These are phyloP conservation scores for Thymus quinquecostatus DNA, from an alignment of 257 asterid genomes.

Conservation along the genomic window DNA sequence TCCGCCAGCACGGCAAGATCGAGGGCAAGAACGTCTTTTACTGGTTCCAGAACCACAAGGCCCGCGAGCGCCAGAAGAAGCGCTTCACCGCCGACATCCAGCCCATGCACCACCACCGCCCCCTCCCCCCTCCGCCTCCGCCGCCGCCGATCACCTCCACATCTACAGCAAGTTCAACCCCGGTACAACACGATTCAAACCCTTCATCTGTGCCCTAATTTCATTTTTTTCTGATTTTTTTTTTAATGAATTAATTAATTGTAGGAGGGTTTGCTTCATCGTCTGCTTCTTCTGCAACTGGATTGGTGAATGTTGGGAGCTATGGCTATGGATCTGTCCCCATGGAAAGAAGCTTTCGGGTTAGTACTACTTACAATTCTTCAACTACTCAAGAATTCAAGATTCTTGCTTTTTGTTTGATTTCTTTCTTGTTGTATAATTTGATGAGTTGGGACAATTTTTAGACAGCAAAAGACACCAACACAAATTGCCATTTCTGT, in stretches of 20 bases:
- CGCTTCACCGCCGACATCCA: conserved; percentile 54
- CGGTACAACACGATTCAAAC: not conserved
- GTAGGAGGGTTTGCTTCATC: conserved; percentile 58
- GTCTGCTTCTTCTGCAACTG: conserved; percentile 45
- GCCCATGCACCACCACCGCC: conserved; percentile 27
- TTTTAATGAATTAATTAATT: not conserved
- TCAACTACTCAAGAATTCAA: not conserved
- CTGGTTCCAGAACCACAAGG: conserved; percentile 99
- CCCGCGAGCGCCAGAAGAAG: conserved; percentile 96
- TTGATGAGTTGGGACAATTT: conserved; percentile 9
- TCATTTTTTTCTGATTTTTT: no score
- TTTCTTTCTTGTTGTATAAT: not conserved
- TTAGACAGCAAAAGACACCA: conserved; percentile 22
- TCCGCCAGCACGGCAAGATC: conserved; percentile 93
- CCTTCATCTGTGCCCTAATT: no score
- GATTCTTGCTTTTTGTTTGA: not conserved
- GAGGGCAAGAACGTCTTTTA: conserved; percentile 97
- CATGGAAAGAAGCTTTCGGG: conserved; percentile 81
- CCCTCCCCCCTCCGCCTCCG: not conserved
- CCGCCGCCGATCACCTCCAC: not conserved
- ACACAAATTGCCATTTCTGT: conserved; percentile 19
- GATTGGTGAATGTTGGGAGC: conserved; percentile 45
- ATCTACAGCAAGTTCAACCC: conserved; percentile 41
- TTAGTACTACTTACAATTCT: conserved; percentile 32
- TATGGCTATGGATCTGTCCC: conserved; percentile 72